phyloP scores from a whole-genome alignment of 176 grass and related monocot genomes.

The Poa pratensis region DNA sequence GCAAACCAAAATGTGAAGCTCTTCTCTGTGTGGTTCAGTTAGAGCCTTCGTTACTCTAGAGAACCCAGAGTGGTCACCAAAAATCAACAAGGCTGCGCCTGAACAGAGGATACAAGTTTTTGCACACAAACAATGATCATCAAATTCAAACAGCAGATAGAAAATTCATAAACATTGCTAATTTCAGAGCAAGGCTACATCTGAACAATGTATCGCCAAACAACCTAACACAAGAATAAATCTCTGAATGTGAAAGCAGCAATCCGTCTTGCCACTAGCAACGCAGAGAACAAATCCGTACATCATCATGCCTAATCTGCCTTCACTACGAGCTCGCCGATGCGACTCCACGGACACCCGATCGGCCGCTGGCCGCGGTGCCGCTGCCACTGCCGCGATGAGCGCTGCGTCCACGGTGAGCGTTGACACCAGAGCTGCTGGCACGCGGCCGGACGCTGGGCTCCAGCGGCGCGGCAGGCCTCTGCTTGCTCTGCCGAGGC shows the following conservation, averaged over 20 bases:
- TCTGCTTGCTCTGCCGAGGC: conserved; percentile 49
- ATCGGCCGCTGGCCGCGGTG: conserved; percentile 46
- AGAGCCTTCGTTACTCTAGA: neutral
- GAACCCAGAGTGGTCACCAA: neutral
- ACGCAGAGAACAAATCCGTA: neutral
- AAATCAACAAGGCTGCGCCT: neutral
- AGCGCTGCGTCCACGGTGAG: conserved; percentile 48
- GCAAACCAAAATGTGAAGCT: neutral
- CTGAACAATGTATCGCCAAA: conserved; percentile 43
- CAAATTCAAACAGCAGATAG: neutral
- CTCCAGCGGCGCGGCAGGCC: conserved; percentile 34
- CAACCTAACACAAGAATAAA: conserved; percentile 40
- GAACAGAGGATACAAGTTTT: neutral
- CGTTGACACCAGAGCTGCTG: conserved; percentile 14
- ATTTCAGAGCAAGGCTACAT: conserved; percentile 45
- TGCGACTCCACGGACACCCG: conserved; percentile 43
- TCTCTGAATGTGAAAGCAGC: conserved; percentile 37
- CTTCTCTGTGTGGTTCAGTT: neutral
- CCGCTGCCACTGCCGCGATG: conserved; percentile 43
- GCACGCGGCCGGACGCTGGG: conserved; percentile 33
- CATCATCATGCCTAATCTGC: neutral
- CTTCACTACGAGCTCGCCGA: conserved; percentile 41
- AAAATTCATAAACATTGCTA: conserved; percentile 45
- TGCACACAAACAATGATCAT: neutral
- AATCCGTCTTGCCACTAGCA: conserved; percentile 19